Evolutionary conservation across 306 rosid genomes (phyloP).

Genomic region (Fagus sylvatica): DNA sequence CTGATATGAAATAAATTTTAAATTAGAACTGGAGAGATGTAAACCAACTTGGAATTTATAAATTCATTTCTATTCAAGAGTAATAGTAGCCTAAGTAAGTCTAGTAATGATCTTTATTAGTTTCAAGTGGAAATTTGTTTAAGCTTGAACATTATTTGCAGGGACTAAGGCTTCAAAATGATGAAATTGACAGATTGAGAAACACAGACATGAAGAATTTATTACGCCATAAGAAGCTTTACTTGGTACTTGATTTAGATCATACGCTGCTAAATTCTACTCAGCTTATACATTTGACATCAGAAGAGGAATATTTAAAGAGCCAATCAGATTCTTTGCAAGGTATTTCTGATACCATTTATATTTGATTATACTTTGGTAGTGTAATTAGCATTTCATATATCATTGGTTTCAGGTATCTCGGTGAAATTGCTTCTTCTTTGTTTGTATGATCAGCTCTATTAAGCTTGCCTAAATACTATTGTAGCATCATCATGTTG

Average conservation of each 20-base stretch:
- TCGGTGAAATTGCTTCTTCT: neutral
- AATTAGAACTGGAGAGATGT: neutral
- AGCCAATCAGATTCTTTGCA: constrained; percentile 55
- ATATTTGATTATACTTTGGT: constrained; percentile 17
- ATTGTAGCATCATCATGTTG: neutral
- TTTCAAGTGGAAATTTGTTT: neutral
- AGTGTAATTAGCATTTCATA: constrained; percentile 11
- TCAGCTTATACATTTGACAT: constrained; percentile 43
- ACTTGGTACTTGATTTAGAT: constrained; percentile 86
- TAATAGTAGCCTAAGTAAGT: neutral
- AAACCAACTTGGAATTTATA: neutral
- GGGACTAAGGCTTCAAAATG: constrained; percentile 76
- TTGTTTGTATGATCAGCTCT: neutral
- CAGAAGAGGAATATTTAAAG: constrained; percentile 62
- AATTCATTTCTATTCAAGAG: neutral
- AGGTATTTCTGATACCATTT: constrained; percentile 44
- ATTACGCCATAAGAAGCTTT: constrained; percentile 55
- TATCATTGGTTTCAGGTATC: neutral
- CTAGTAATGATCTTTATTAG: neutral
- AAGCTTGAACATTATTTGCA: constrained; percentile 28
- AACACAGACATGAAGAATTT: constrained; percentile 61
- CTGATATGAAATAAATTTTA: neutral
- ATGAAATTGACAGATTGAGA: constrained; percentile 68
- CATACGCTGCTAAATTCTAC: constrained; percentile 85
- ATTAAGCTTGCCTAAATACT: neutral